Evolutionary conservation across 2,329 filamentous ascomycete genomes (phyloP).

Genomic region (Fusarium caatingaense): DNA sequence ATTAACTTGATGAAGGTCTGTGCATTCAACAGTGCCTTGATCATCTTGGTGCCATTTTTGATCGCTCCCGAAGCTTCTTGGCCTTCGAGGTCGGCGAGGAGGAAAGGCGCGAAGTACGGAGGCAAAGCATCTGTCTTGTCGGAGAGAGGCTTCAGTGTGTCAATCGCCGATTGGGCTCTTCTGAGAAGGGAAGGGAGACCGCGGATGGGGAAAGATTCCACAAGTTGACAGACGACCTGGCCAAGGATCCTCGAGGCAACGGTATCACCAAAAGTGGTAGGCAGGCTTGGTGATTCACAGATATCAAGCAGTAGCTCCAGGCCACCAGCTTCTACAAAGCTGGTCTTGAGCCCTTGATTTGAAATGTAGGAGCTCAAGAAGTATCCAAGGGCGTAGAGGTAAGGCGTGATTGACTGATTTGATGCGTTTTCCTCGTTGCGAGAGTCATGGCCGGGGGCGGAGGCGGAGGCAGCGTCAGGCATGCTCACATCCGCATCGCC

Average conservation of each 20-base stretch:
- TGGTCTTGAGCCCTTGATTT: constrained; percentile 76
- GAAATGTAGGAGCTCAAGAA: constrained; percentile 82
- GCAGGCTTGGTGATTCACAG: constrained; percentile 82
- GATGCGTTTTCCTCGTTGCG: constrained; percentile 35
- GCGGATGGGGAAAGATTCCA: constrained; percentile 83
- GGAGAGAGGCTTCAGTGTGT: constrained; percentile 75
- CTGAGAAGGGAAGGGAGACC: constrained; percentile 84
- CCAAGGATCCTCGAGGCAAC: constrained; percentile 76
- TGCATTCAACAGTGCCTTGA: constrained; percentile 81
- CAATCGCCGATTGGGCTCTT: constrained; percentile 76
- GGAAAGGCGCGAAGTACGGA: constrained; percentile 78
- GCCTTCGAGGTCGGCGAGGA: constrained; percentile 60
- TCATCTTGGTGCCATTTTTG: constrained; percentile 76
- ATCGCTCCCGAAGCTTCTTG: constrained; percentile 55
- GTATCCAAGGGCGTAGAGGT: constrained; percentile 78
- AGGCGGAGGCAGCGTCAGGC: constrained; percentile 61
- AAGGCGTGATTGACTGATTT: constrained; percentile 66
- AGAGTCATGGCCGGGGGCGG: constrained; percentile 11
- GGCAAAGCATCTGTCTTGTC: constrained; percentile 58
- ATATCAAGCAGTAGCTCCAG: constrained; percentile 88
- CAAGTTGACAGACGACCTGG: constrained; percentile 78
- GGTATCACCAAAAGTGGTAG: constrained; percentile 69
- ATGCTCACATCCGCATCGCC: constrained; percentile 71
- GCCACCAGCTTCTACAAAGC: constrained; percentile 82
- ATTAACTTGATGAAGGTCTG: constrained; percentile 82